Conservation (phyloP, 1,284 basidiomycete species). For the Laetiporus sulphureus region DNA sequence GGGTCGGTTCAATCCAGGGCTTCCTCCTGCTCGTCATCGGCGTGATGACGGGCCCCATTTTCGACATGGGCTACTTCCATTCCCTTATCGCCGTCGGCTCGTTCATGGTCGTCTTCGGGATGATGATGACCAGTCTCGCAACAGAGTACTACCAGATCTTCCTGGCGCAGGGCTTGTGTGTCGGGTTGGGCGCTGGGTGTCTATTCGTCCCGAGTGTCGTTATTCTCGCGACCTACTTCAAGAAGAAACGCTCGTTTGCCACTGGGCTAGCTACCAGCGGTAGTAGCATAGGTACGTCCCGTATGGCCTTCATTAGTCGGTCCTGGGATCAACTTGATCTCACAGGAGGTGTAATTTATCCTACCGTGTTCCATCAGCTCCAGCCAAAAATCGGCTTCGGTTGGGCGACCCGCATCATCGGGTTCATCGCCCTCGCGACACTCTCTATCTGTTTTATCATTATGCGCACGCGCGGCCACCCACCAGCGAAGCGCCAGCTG, state of each 20-base stretch:
- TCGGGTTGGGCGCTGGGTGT: constrained; percentile 37
- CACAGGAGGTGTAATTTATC: constrained; percentile 5
- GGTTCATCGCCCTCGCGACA: constrained; percentile 7
- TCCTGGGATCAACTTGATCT: too few relatives aligned
- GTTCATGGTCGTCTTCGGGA: constrained; percentile 29
- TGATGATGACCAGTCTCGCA: constrained; percentile 32
- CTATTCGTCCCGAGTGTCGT: constrained; percentile 37
- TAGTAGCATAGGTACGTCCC: constrained; percentile 1
- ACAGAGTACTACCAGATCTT: constrained; percentile 14
- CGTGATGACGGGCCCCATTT: constrained; percentile 13
- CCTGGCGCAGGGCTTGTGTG: constrained; percentile 31
- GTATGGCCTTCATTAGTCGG: too few relatives aligned
- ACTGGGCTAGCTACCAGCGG: constrained; percentile 4
- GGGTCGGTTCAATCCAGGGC: constrained; percentile 16
- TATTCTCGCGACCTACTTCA: constrained; percentile 19
- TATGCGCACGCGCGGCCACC: constrained; percentile 3
- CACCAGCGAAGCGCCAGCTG: constrained; percentile 1
- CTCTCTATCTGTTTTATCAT: constrained; percentile 4
- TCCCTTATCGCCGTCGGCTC: constrained; percentile 12
- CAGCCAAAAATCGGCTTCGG: constrained; percentile 9
- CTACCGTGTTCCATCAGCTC: constrained; percentile 7
- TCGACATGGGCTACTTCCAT: constrained; percentile 11
- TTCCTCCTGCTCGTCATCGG: constrained; percentile 13
- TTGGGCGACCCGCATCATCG: constrained; percentile 10
- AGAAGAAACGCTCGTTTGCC: constrained; percentile 2